phyloP scores from a whole-genome alignment of 345 rosid genomes.

The Rhodamnia rubescens region DNA sequence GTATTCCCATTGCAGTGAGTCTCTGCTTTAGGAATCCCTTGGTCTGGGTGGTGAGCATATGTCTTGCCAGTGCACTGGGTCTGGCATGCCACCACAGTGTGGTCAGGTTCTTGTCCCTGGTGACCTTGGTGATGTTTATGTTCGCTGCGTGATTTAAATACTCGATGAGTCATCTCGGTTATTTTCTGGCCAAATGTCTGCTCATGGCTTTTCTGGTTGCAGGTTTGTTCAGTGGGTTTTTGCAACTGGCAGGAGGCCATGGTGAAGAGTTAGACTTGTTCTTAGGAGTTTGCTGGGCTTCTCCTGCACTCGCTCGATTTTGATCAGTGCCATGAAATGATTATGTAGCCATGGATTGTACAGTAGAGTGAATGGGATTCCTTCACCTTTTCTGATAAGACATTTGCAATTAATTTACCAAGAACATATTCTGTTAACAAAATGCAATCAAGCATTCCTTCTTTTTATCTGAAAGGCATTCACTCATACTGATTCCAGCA shows the following conservation, averaged over 20 bases:
- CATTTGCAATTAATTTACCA: background rate
- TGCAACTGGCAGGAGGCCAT: slow-evolving; percentile 8
- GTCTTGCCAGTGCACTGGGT: background rate
- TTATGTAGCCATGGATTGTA: background rate
- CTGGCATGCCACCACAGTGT: background rate
- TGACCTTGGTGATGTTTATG: background rate
- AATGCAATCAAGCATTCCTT: background rate
- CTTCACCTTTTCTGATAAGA: background rate
- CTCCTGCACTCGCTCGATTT: background rate
- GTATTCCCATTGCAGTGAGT: background rate
- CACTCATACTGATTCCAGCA: background rate
- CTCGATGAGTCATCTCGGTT: background rate
- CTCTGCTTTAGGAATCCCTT: background rate
- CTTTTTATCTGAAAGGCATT: background rate
- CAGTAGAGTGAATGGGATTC: background rate
- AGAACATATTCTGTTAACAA: background rate
- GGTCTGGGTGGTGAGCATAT: background rate
- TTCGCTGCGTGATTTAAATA: background rate
- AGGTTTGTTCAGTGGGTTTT: background rate
- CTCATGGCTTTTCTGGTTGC: slow-evolving; percentile 2
- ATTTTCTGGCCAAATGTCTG: background rate
- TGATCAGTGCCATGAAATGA: background rate
- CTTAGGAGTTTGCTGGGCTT: background rate
- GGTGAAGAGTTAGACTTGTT: background rate
- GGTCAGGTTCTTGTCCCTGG: background rate